Evolutionary conservation across 1,139 yeast genomes (phyloP).

Genomic region (Kluyveromyces sp.): DNA sequence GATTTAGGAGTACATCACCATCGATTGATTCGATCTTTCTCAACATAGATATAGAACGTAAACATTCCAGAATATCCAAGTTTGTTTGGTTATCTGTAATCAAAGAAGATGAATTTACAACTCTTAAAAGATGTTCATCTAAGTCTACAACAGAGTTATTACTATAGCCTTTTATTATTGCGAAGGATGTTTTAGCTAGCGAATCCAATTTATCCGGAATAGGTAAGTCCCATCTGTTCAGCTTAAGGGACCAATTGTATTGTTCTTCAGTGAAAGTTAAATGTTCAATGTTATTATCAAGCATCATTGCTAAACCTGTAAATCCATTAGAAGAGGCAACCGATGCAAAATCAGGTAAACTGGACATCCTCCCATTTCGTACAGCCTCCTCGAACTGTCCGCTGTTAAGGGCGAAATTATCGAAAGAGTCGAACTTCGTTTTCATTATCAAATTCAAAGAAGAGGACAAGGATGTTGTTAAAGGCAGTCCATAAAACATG

Average conservation of each 20-base stretch:
- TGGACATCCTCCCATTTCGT: conserved; percentile 5
- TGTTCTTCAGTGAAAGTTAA: conserved; percentile 6
- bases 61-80: not conserved
- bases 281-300: conserved; percentile 8
- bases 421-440: conserved; percentile 33
- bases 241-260: conserved; percentile 22
- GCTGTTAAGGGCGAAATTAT: conserved; percentile 45
- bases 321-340: conserved; percentile 20
- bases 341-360: conserved; percentile 31
- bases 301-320: conserved; percentile 18
- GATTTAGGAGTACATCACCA: not conserved
- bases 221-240: conserved; percentile 26
- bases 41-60: not conserved
- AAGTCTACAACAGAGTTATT: not conserved
- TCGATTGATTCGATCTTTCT: not conserved
- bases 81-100: not conserved
- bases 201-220: conserved; percentile 13
- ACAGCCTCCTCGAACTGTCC: conserved; percentile 42
- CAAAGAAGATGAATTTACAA: not conserved
- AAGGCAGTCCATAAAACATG: conserved; percentile 54
- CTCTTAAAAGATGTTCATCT: not conserved
- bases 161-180: conserved; percentile 13
- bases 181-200: conserved; percentile 17
- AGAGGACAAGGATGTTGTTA: conserved; percentile 43
- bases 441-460: conserved; percentile 40